Evolutionary conservation across 2,329 filamentous ascomycete species (phyloP).

Genomic region (Stemphylium lycopersici): DNA sequence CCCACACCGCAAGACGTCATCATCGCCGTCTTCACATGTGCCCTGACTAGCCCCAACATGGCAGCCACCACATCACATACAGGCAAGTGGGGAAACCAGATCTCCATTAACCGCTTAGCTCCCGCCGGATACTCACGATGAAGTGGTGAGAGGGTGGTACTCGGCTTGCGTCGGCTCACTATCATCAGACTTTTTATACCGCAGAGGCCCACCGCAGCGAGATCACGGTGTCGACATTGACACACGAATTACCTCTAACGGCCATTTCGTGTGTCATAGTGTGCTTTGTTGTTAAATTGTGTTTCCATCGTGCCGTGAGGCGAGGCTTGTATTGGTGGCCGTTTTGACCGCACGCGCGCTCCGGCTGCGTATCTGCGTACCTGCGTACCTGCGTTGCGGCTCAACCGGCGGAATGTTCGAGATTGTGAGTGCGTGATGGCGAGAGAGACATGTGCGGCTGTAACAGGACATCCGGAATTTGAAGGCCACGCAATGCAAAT

Average conservation of each 20-base stretch:
- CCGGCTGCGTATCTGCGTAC: neutral
- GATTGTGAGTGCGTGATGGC: constrained; percentile 3
- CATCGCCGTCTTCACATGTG: neutral
- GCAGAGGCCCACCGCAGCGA: constrained; percentile 15
- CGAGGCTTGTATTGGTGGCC: constrained; percentile 20
- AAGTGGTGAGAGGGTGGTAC: neutral
- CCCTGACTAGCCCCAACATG: constrained; percentile 5
- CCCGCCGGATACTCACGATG: constrained; percentile 3
- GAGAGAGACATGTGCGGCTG: neutral
- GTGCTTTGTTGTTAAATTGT: constrained; percentile 8
- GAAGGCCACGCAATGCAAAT: neutral
- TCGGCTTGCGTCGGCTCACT: constrained; percentile 19
- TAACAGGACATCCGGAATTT: neutral
- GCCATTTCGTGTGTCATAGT: constrained; percentile 35
- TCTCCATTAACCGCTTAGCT: constrained; percentile 18
- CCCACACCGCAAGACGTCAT: constrained; percentile 19
- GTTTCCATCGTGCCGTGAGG: constrained; percentile 18
- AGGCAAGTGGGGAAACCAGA: constrained; percentile 12
- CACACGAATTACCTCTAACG: constrained; percentile 28
- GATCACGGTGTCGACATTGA: constrained; percentile 19
- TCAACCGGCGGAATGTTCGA: constrained; percentile 18
- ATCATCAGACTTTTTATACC: constrained; percentile 7
- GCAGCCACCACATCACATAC: neutral
- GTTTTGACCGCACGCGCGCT: neutral
- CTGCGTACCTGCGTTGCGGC: constrained; percentile 10